phyloP scores from a whole-genome alignment of 352 stramenopile genomes.

The Albugo candida region DNA sequence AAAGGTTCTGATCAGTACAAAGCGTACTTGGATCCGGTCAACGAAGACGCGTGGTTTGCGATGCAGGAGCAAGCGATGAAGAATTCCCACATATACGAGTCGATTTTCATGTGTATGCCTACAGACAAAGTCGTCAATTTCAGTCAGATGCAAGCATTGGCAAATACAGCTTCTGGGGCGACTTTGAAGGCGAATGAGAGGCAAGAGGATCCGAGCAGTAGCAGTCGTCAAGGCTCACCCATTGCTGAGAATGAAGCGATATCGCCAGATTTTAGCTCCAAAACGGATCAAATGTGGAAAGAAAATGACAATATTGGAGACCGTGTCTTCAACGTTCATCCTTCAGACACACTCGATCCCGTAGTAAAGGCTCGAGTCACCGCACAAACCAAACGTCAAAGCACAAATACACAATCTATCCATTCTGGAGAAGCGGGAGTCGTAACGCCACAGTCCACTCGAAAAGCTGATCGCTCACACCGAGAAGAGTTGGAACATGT shows the following conservation, averaged over 20 bases:
- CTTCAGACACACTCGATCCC: no score
- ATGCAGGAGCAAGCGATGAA: conserved; percentile 73
- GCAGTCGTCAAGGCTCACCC: neutral
- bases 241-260: no score
- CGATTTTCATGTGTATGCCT: conserved; percentile 57
- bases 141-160: conserved; percentile 25
- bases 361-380: no score
- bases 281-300: no score
- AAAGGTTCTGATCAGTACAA: conserved; percentile 26
- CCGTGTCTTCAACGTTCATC: no score
- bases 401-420: no score
- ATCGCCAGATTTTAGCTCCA: no score
- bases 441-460: no score
- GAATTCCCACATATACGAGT: conserved; percentile 71
- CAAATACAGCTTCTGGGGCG: neutral
- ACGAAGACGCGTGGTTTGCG: conserved; percentile 47
- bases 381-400: no score
- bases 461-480: no score
- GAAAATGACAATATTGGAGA: no score
- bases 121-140: conserved; percentile 53
- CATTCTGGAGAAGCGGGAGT: no score
- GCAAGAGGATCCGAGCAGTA: conserved; percentile 13
- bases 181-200: conserved; percentile 2
- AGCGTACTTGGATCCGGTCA: conserved; percentile 39
- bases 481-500: conserved; percentile 29